Conservation (phyloP, 257 asterid genomes). For the Nicotiana obtusifolia region DNA sequence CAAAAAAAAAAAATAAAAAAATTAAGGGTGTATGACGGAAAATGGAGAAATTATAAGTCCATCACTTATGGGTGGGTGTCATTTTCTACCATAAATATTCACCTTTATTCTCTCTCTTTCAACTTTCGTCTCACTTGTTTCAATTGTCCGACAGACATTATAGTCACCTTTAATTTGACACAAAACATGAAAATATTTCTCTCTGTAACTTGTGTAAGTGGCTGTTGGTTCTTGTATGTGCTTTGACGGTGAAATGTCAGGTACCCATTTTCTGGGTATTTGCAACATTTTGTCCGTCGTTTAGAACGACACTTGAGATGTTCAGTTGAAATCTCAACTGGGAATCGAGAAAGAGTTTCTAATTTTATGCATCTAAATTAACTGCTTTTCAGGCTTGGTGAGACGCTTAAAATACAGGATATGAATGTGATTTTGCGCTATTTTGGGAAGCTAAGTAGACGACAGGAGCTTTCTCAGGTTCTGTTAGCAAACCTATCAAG, state of each 20-base stretch:
- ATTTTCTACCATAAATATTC: neutral
- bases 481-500: neutral
- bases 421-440: constrained; percentile 75
- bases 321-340: neutral
- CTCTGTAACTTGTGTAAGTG: neutral
- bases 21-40: no score
- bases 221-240: neutral
- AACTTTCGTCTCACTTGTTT: neutral
- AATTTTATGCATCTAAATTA: neutral
- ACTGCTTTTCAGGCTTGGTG: constrained; percentile 56
- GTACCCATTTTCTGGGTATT: neutral
- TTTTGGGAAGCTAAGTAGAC: constrained; percentile 63
- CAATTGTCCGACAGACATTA: neutral
- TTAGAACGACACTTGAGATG: neutral
- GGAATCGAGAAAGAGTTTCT: neutral
- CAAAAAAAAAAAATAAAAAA: no score
- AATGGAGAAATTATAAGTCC: neutral
- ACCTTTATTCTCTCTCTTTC: neutral
- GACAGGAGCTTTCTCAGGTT: constrained; percentile 81
- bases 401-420: constrained; percentile 59
- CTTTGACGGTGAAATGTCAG: neutral
- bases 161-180: neutral
- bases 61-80: neutral
- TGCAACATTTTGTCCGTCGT: neutral
- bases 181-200: neutral